Base-by-base conservation (phyloP, 768 basidiomycete genomes). In the Auricularia cornea region DNA sequence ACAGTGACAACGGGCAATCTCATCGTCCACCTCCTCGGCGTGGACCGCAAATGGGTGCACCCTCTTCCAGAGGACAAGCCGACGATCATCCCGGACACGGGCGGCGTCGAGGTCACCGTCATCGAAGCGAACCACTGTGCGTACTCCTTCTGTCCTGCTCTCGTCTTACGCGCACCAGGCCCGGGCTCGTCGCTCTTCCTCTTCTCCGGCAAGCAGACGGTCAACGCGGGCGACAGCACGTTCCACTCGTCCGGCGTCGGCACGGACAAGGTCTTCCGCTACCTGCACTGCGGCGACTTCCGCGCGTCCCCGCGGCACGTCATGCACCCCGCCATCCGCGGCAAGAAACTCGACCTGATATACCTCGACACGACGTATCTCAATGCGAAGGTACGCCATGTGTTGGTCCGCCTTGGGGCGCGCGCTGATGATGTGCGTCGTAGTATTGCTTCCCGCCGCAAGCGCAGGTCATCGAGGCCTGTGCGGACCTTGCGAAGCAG, bases 361-460 rank as follows among this genome's bases (percentile, higher is more conserved):
- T 98, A 99, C 72, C 80, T 99, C 30, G 97, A 99, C 71, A 98
- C 97, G 3, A 99, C 97, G 0, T 98, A 98, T 74, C 79, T 98
- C 23, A 89, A 96, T 70, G 90, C 94, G 0, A 91, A 88, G 81
- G 88, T 77, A 41, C 23, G 66, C 81, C 16, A 62, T 28, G 20
- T 23, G 62, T n/a, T 3, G 38, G 1, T 38, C n/a, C 23, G 5
- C 31, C 35, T 29, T 38, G 10, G 40, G 30, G 31, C 18, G 63
- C 51, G 52, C 10, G 18, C 52, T 68, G 38, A 40, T 52, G 0
- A 38, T 8, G 35, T 10, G 35, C 0, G 35, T 2, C 54, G 11
- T 66, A 92, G 87, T 98, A 98, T 72, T 90, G 88, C 59, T 98
- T 99, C 70, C 92, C 97, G 0, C 91, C 97, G 3, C 97, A 98